These are phyloP conservation scores for Nakazawaea sp. DNA, from an alignment of 805 yeast species.

Conservation along the genomic window DNA sequence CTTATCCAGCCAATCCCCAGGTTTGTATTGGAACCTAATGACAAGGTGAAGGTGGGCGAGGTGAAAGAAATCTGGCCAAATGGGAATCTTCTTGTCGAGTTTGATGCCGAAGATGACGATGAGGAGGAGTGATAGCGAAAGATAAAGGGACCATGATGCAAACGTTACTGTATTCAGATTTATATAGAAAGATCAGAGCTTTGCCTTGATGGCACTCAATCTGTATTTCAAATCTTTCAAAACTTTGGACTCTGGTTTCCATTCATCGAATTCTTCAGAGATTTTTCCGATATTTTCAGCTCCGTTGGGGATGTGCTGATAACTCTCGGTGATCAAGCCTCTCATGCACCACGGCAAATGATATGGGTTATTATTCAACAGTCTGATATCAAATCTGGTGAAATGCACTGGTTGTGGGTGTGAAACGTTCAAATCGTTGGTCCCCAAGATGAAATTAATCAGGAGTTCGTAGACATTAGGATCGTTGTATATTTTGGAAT, in stretches of 20 bases:
- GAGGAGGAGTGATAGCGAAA: conserved; percentile 12
- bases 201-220: conserved; percentile 27
- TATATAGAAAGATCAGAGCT: conserved; percentile 11
- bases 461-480: conserved; percentile 80
- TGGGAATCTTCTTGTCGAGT: conserved; percentile 27
- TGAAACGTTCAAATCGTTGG: conserved; percentile 46
- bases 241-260: conserved; percentile 84
- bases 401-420: conserved; percentile 21
- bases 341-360: conserved; percentile 90
- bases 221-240: conserved; percentile 75
- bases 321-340: conserved; percentile 61
- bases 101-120: conserved; percentile 12
- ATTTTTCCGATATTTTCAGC: conserved; percentile 53
- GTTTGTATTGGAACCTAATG: conserved; percentile 19
- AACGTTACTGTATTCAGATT: not conserved
- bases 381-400: conserved; percentile 49
- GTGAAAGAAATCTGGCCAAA: conserved; percentile 29
- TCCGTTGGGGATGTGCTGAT: conserved; percentile 28
- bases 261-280: conserved; percentile 65
- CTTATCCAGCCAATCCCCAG: conserved; percentile 29
- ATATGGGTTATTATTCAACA: conserved; percentile 72
- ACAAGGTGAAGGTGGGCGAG: conserved; percentile 14
- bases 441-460: conserved; percentile 64
- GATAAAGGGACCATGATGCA: not conserved
- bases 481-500: conserved; percentile 82